phyloP scores from a whole-genome alignment of 2,329 filamentous ascomycete genomes.

The Lasiodiplodia sp. region DNA sequence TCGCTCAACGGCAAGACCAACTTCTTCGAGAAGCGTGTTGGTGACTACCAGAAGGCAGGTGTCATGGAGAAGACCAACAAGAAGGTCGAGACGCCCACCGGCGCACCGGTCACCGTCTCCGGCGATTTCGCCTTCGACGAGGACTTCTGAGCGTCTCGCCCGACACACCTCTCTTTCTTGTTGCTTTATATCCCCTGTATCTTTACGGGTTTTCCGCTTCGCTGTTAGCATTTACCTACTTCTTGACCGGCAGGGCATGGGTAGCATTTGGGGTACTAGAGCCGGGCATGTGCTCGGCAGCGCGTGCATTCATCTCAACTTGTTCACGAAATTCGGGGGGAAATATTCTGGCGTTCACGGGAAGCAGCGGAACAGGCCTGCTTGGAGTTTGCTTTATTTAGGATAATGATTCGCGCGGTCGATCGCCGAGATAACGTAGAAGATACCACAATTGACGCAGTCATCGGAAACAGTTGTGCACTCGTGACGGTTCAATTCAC shows the following conservation, averaged over 20 bases:
- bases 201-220: conserved; percentile 31
- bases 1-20: conserved; percentile 99
- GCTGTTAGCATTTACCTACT: conserved; percentile 36
- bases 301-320: conserved; percentile 20
- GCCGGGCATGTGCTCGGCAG: conserved; percentile 8
- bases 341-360: conserved; percentile 23
- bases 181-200: conserved; percentile 35
- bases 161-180: conserved; percentile 30
- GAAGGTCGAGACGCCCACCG: conserved; percentile 50
- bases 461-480: conserved; percentile 7
- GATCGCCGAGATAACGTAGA: conserved; percentile 24
- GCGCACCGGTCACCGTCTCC: conserved; percentile 54
- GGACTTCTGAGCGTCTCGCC: conserved; percentile 76
- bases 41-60: conserved; percentile 99
- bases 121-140: conserved; percentile 95
- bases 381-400: conserved; percentile 27
- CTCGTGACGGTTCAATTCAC: neutral
- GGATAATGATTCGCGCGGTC: conserved; percentile 24
- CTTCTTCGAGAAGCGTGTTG: conserved; percentile 99
- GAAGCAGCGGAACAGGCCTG: conserved; percentile 13
- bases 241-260: conserved; percentile 28
- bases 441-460: conserved; percentile 29
- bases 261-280: conserved; percentile 22
- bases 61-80: conserved; percentile 94
- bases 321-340: conserved; percentile 12